These are phyloP conservation scores for Gnomoniopsis sp. DNA, from an alignment of 2,329 filamentous ascomycete species.

Conservation along the genomic window DNA sequence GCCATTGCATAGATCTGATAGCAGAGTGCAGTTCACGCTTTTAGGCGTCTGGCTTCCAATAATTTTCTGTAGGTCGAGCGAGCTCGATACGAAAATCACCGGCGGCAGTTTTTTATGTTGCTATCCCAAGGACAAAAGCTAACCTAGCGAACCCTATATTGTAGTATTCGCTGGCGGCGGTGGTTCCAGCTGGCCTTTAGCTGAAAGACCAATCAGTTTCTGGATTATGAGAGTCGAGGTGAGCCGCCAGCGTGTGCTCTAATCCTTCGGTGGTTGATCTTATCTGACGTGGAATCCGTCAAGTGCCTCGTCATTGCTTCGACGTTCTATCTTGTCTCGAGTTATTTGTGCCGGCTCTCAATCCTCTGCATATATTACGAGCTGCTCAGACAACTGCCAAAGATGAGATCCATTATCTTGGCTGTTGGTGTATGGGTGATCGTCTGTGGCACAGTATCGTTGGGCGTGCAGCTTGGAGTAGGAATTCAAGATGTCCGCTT, in stretches of 20 bases:
- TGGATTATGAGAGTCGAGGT: constrained; percentile 13
- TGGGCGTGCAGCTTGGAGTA: constrained; percentile 10
- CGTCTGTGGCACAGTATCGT: constrained; percentile 2
- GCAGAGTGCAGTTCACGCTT: neutral
- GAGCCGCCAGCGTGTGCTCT: neutral
- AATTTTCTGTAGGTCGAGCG: neutral
- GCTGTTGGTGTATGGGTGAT: constrained; percentile 4
- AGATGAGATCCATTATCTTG: constrained; percentile 2
- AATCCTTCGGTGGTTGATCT: too few relatives aligned
- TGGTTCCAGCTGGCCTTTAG: constrained; percentile 2
- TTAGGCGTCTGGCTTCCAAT: constrained; percentile 11
- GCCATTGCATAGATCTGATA: neutral
- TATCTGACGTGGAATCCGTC: neutral
- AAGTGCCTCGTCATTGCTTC: constrained; percentile 12
- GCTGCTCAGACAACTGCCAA: constrained; percentile 1
- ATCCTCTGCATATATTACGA: constrained; percentile 14
- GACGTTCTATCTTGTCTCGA: constrained; percentile 8
- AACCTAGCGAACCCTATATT: neutral
- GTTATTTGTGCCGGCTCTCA: constrained; percentile 5
- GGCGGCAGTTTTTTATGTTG: neutral
- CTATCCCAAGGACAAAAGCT: neutral
- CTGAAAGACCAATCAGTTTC: neutral
- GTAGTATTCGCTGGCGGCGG: constrained; percentile 9
- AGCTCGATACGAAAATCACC: too few relatives aligned
- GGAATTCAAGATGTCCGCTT: constrained; percentile 8